Conservation (phyloP, 176 grass and related monocot species). For the Puccinellia tenuiflora region DNA sequence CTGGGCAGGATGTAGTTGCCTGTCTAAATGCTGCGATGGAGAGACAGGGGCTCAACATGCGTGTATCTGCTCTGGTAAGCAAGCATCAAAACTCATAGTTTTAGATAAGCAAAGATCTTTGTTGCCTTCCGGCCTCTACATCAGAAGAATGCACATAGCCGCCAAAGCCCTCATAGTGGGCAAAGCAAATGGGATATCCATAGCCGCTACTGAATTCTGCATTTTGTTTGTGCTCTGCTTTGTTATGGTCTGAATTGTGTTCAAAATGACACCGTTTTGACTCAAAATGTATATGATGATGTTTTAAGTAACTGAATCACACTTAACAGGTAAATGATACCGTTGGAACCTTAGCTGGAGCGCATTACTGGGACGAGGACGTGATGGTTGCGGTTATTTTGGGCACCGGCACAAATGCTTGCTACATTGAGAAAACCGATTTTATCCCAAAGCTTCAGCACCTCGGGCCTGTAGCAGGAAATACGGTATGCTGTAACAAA, state of each 20-base stretch:
- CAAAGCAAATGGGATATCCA: neutral
- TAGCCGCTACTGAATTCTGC: neutral
- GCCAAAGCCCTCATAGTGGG: neutral
- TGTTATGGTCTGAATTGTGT: neutral
- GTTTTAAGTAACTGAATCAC: neutral
- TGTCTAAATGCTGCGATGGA: constrained; percentile 30
- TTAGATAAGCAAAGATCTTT: neutral
- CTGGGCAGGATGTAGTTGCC: constrained; percentile 37
- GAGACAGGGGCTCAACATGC: constrained; percentile 36
- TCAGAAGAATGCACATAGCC: neutral
- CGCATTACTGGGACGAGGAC: constrained; percentile 35
- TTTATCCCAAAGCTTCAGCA: constrained; percentile 33
- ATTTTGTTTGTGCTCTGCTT: neutral
- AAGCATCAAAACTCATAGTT: neutral
- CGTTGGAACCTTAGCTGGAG: constrained; percentile 27
- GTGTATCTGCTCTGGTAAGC: constrained; percentile 34
- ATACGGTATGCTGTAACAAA: constrained; percentile 20
- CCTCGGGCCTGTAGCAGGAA: constrained; percentile 18
- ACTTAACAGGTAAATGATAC: constrained; percentile 34
- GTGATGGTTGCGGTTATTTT: constrained; percentile 45
- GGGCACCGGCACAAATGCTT: constrained; percentile 55
- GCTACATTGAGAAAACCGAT: constrained; percentile 36
- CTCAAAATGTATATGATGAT: neutral
- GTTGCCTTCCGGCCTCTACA: neutral
- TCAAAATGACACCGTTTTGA: neutral